Evolutionary conservation across 768 basidiomycete species (phyloP).

Genomic region (Galerina marginata): DNA sequence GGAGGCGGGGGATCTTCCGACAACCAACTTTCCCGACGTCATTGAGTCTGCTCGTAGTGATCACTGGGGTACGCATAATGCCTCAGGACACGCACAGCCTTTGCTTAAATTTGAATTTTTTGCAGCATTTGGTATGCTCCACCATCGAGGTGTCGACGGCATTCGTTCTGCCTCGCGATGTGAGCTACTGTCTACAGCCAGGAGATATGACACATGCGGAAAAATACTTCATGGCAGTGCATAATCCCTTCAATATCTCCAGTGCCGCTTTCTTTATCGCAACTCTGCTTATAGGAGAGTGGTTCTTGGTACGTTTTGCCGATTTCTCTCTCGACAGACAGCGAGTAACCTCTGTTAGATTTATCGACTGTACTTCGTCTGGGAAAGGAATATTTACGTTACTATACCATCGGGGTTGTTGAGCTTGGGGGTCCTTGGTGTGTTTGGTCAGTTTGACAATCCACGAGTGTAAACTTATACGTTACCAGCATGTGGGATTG

Average conservation of each 20-base stretch:
- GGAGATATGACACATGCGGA: background rate
- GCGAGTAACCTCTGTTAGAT: background rate
- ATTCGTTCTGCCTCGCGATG: background rate
- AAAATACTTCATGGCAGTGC: background rate
- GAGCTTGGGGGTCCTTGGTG: background rate
- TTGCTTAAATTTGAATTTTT: background rate
- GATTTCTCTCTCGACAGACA: too few species aligned
- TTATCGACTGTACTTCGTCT: constrained; percentile 1
- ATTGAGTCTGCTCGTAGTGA: background rate
- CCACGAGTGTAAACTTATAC: background rate
- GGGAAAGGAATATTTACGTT: background rate
- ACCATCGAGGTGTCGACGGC: background rate
- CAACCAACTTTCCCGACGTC: background rate
- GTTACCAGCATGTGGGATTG: background rate
- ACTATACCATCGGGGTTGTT: background rate
- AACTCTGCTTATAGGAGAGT: constrained; percentile 4
- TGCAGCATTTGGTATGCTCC: background rate
- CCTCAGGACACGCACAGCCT: background rate
- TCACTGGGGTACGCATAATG: background rate
- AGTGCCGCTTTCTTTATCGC: background rate
- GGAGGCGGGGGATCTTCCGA: background rate
- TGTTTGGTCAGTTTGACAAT: background rate
- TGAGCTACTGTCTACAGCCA: background rate
- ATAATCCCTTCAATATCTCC: background rate
- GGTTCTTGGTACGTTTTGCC: background rate